Conservation (phyloP, 164 flowering plant species). For the Akebia trifoliata region DNA sequence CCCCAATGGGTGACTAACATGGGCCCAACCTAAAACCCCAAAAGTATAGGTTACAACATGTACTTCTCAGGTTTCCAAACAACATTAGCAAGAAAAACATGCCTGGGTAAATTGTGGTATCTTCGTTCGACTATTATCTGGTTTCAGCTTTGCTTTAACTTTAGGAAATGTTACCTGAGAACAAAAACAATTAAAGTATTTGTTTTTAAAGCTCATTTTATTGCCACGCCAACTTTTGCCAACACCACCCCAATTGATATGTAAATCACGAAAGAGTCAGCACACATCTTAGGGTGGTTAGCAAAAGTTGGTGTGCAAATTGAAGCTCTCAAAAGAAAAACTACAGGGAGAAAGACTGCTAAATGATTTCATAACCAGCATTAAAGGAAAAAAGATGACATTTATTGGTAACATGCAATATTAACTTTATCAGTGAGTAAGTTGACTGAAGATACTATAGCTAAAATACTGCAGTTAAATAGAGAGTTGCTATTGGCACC, state of each 20-base stretch:
- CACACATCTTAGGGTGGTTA: no score
- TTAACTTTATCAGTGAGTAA: not conserved
- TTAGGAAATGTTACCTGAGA: constrained; percentile 71
- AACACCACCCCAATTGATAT: no score
- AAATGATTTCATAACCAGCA: not conserved
- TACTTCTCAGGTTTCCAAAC: not conserved
- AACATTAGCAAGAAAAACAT: constrained; percentile 17
- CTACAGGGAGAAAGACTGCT: not conserved
- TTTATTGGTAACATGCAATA: not conserved
- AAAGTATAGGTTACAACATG: constrained; percentile 7
- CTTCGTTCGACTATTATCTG: constrained; percentile 42
- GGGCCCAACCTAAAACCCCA: constrained; percentile 68
- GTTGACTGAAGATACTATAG: not conserved
- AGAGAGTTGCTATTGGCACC: no score
- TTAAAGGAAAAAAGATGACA: not conserved
- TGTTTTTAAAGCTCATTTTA: no score
- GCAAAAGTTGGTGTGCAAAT: no score
- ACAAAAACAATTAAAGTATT: not conserved
- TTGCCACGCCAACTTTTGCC: no score
- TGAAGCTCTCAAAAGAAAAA: no score
- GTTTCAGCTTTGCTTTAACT: constrained; percentile 66
- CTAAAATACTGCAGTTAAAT: not conserved
- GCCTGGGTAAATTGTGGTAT: constrained; percentile 72
- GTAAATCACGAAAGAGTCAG: no score
- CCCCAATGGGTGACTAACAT: constrained; percentile 99